Evolutionary conservation across 305 asterid genomes (phyloP).

Genomic region (Euphrasia arctica): DNA sequence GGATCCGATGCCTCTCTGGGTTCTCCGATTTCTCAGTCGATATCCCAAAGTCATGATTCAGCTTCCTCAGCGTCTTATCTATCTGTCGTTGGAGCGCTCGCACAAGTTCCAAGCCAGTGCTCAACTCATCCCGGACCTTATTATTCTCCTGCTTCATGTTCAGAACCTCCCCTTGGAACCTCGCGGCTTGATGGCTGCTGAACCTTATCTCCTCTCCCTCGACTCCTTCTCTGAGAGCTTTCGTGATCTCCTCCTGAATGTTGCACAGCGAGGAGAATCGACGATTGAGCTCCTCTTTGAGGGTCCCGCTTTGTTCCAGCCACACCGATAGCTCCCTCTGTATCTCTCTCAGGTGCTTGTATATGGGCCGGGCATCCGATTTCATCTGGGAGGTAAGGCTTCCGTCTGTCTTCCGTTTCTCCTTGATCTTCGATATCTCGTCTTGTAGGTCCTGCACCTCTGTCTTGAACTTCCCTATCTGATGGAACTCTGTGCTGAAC

Average conservation of each 20-base stretch:
- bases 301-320: slow-evolving; percentile 37
- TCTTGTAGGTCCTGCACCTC: slow-evolving; percentile 61
- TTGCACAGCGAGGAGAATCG: slow-evolving; percentile 39
- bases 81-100: slow-evolving; percentile 38
- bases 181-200: slow-evolving; percentile 59
- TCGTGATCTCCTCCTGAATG: slow-evolving; percentile 46
- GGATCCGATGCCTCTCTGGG: slow-evolving; percentile 30
- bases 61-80: slow-evolving; percentile 32
- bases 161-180: slow-evolving; percentile 51
- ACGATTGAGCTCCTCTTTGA: slow-evolving; percentile 42
- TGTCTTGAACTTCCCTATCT: slow-evolving; percentile 68
- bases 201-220: slow-evolving; percentile 41
- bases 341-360: slow-evolving; percentile 59
- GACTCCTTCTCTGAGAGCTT: slow-evolving; percentile 34
- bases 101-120: slow-evolving; percentile 41
- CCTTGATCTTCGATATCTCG: slow-evolving; percentile 41
- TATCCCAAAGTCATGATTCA: slow-evolving; percentile 41
- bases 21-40: slow-evolving; percentile 31
- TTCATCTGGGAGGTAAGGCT: slow-evolving; percentile 21
- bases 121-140: slow-evolving; percentile 50
- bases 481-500: slow-evolving; percentile 76
- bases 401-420: slow-evolving; percentile 34
- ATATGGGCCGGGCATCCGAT: slow-evolving; percentile 44
- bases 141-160: slow-evolving; percentile 62
- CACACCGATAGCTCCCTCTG: slow-evolving; percentile 41